Evolutionary conservation across 1,139 yeast species (phyloP), one percentile per base, ranked within the genome.

Genomic region (Eremothecium coryli): DNA sequence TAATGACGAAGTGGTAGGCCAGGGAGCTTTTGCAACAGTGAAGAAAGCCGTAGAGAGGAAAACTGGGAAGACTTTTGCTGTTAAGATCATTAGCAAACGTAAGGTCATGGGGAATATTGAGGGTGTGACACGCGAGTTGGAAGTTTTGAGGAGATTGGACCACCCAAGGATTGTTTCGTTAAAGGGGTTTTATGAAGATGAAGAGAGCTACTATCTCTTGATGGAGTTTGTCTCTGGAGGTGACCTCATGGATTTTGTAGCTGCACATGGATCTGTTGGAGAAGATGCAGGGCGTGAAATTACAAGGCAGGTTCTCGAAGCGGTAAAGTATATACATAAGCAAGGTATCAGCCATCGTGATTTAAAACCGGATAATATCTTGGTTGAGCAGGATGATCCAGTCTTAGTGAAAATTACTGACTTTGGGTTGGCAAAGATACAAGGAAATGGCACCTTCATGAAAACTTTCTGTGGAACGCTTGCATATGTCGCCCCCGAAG

Each of bases 201-300:
- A 66, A 9, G 82, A 79, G 40, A 74, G 72, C 49, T 84, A 84
- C 56, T 90, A 84, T 54, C 66, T 90, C 43, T 88, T 90, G 4
- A 88, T 90, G 96, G 98, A 90, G 53, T 80, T 79, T 48, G 93
- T 90, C 13, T 79, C 93, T 1, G 96, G 96, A 7, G 98, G 98
- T n/a, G 98, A 90, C 56, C 64, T 90, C 40, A 90, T 90, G 98
- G 97, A 64, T 60, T 86, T 84, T 61, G 93, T 88, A 2, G 90
- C 93, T 0, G 84, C 88, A 2, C 81, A 82, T 57, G 96, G 96
- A 1, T 75, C 93, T 4, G 82, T 88, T 24, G 86, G 93, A 13
- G 98, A 88, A 57, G 86, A 76, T 35, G 93, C 94, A 2, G 81
- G 90, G 4, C 76, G 81, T 45, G 95, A 82, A 38, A 82, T 90